These are phyloP conservation scores for Quercus engelmannii DNA, from an alignment of 306 rosid species.

Conservation along the genomic window DNA sequence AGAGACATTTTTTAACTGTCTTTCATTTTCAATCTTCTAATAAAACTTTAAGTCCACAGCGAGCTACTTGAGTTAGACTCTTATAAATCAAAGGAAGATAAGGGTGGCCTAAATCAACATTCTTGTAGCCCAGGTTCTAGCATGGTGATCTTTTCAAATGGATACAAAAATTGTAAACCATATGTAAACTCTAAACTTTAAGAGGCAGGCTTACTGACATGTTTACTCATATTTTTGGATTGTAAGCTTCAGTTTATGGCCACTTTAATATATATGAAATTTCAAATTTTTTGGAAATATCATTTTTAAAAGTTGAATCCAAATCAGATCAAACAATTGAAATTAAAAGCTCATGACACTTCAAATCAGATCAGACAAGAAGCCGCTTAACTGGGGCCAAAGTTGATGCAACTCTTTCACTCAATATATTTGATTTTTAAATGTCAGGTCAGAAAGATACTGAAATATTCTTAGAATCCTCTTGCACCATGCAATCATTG, in stretches of 20 bases:
- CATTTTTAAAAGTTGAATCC: background rate
- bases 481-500: background rate
- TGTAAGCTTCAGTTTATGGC: background rate
- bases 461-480: background rate
- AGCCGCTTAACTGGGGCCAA: background rate
- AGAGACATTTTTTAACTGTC: background rate
- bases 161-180: background rate
- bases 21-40: background rate
- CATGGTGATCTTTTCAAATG: background rate
- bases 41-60: background rate
- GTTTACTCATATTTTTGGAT: background rate
- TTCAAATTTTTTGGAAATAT: background rate
- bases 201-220: too few relatives aligned
- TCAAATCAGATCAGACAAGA: background rate
- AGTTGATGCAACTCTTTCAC: background rate
- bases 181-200: background rate
- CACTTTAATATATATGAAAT: background rate
- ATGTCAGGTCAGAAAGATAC: background rate
- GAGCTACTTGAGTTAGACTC: background rate
- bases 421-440: conserved; percentile 7
- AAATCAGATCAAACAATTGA: background rate
- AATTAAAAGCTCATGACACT: background rate
- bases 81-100: background rate
- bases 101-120: background rate
- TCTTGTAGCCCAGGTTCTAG: background rate